Base-by-base conservation (phyloP, 192 early-diverging fungal species). In the Mortierella hygrophila region DNA sequence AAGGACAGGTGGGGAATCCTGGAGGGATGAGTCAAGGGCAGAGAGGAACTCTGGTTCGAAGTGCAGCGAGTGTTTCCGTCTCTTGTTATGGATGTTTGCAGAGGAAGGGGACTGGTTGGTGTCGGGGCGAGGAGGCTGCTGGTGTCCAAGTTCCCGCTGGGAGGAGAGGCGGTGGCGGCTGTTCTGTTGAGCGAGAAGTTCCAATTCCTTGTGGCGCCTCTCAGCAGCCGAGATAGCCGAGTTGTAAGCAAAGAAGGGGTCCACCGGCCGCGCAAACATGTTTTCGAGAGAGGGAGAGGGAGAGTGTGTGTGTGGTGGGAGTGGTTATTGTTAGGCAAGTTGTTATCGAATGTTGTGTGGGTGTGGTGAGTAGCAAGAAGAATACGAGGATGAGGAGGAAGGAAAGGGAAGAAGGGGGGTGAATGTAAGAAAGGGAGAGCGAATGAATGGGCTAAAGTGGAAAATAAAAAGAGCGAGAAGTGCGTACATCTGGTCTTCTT, bases 21-120 rank as follows among this genome's bases (percentile, higher is more conserved):
- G 40, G 5, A 81, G 63, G 7, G 84, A 80, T 6, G 83, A 75
- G 38, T 86, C 83, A 11, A 86, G 63, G 7, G 83, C 83, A 16
- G 74, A 74, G 37, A 77, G 11, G 41, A 86, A 86, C 32, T 86
- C 83, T 41, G 83, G 83, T 46, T 86, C 83, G 77, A 86, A 86
- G 70, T 80, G 70, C 23, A 86, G 63, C 1, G 83, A 55, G 9
- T 79, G 83, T 41, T 86, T 86, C 65, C 75, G 68, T 37, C 75
- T 75, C n/a, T 23, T 52, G 47, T 16, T 23, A 4, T 54, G 7
- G 49, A 26, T 49, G 47, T 15, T 15, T 44, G 52, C 52, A 9
- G 55, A 11, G 21, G 55, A 11, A 8, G 55, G 9, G n/a, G 55
- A 1, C 55, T 60, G 55, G 55, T 60, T 60, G 57, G 23, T 16